Base-by-base conservation (phyloP, 805 yeast genomes). In the Hanseniaspora pseudoguilliermondii region DNA sequence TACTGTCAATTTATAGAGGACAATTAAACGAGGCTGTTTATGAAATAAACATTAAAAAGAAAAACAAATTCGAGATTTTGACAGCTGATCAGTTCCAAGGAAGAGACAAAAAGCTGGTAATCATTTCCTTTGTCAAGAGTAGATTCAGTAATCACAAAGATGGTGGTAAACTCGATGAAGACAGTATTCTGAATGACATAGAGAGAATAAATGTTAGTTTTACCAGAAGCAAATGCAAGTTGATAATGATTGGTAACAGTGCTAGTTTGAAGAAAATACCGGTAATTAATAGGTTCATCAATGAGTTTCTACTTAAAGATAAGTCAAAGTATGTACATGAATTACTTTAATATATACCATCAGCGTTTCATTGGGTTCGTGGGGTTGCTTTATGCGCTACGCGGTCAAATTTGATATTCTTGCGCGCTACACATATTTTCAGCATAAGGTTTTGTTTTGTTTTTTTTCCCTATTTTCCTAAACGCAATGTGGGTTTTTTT, bases 21-120 rank as follows among this genome's bases (percentile, higher is more conserved):
- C 99, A 93, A 65, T 68, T 89, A 35, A 65, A 75, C 35, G 65
- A 75, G n/a, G 68, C 84, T 43, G 64, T 67, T 46, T 63, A 65
- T 43, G 59, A 36, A 15, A 11, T 49, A 60, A 35, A 66, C 66
- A 35, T 43, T 40, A 44, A 46, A 4, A 56, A 57, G 15, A 65
- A 59, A 16, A 62, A 69, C 25, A 77, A 73, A 0, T 69, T 93
- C 34, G 97, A 93, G 61, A 75, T 86, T 35, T 72, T 91, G 57
- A 93, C 99, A 0, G 97, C 97, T 0, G 99, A 93, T 68, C 87
- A 84, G 64, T 91, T 85, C 63, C 98, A 93, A 69, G 99, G 98
- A 0, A 76, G 97, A 56, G 99, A 93, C 68, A 93, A 91, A 63
- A 91, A 87, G 35, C 86, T 96, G 64, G 80, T 93, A 16, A 81